Percentiles rank a stretch among this genome's conserved stretches.
These are phyloP conservation scores for Nadsonia starkeyi-henricii DNA, from an alignment of 1,139 yeast species.

Conservation along the genomic window DNA sequence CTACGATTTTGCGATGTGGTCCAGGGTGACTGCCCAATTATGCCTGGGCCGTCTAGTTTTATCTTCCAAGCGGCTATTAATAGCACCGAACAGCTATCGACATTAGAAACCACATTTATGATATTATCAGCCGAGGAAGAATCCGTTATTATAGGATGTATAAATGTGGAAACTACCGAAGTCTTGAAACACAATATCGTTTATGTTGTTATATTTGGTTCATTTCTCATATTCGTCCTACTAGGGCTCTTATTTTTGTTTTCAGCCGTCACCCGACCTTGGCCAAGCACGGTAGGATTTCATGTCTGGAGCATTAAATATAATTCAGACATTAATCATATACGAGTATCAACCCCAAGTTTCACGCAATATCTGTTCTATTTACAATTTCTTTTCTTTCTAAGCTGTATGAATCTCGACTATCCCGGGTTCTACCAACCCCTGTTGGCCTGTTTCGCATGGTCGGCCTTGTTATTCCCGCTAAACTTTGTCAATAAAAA, in stretches of 20 bases:
- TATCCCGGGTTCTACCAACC: constrained; percentile 61
- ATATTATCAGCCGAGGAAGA: neutral
- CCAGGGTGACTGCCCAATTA: constrained; percentile 1
- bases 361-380: constrained; percentile 36
- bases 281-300: constrained; percentile 49
- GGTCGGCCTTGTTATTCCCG: constrained; percentile 26
- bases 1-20: constrained; percentile 3
- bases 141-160: neutral
- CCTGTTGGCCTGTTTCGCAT: constrained; percentile 28
- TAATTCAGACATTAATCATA: constrained; percentile 43
- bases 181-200: neutral
- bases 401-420: constrained; percentile 38
- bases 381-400: constrained; percentile 43
- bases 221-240: neutral
- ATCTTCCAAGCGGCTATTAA: neutral
- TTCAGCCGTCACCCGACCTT: constrained; percentile 21
- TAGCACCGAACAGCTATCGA: neutral
- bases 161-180: neutral
- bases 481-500: constrained; percentile 12
- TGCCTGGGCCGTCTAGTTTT: neutral
- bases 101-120: neutral
- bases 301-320: constrained; percentile 45
- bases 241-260: neutral
- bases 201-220: neutral
- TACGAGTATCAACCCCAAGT: constrained; percentile 45